Percentiles rank a stretch among this genome's conserved stretches.
Evolutionary conservation across 1,139 yeast genomes (phyloP).

Genomic region (Ogataea hybrid): DNA sequence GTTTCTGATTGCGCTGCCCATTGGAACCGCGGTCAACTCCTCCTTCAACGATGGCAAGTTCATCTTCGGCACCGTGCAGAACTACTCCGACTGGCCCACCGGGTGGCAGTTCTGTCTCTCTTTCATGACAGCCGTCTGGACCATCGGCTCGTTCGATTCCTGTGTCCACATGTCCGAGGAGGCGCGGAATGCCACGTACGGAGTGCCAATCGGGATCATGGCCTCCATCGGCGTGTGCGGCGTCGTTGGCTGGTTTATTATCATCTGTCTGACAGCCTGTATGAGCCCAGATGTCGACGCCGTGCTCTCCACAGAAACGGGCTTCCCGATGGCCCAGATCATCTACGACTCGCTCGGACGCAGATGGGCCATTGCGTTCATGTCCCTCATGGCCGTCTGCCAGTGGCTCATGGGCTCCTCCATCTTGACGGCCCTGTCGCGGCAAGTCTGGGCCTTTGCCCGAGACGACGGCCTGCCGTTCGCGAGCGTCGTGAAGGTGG

Average conservation of each 20-base stretch:
- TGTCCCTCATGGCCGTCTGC: slow-evolving; percentile 57
- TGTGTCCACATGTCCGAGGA: slow-evolving; percentile 76
- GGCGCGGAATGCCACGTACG: slow-evolving; percentile 59
- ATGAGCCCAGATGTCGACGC: slow-evolving; percentile 49
- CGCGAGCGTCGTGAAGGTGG: slow-evolving; percentile 47
- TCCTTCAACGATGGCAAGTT: slow-evolving; percentile 42
- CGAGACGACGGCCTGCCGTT: slow-evolving; percentile 51
- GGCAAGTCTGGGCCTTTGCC: slow-evolving; percentile 53
- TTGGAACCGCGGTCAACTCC: slow-evolving; percentile 38
- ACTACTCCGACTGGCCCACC: slow-evolving; percentile 54
- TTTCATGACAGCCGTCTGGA: slow-evolving; percentile 68
- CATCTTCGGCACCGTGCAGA: slow-evolving; percentile 57
- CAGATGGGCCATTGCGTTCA: slow-evolving; percentile 66
- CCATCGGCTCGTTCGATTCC: slow-evolving; percentile 67
- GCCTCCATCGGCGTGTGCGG: slow-evolving; percentile 57
- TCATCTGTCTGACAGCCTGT: slow-evolving; percentile 55
- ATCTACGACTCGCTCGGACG: slow-evolving; percentile 65
- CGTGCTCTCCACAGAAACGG: slow-evolving; percentile 44
- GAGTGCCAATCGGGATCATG: slow-evolving; percentile 67
- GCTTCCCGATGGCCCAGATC: slow-evolving; percentile 64
- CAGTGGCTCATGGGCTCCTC: slow-evolving; percentile 69
- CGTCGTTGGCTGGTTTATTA: slow-evolving; percentile 57
- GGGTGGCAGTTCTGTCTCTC: slow-evolving; percentile 68
- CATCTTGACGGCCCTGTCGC: slow-evolving; percentile 47
- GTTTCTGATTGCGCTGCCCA: slow-evolving; percentile 68